Conservation (phyloP, 208 protist genomes). For the Herpetomonas tarakana region DNA sequence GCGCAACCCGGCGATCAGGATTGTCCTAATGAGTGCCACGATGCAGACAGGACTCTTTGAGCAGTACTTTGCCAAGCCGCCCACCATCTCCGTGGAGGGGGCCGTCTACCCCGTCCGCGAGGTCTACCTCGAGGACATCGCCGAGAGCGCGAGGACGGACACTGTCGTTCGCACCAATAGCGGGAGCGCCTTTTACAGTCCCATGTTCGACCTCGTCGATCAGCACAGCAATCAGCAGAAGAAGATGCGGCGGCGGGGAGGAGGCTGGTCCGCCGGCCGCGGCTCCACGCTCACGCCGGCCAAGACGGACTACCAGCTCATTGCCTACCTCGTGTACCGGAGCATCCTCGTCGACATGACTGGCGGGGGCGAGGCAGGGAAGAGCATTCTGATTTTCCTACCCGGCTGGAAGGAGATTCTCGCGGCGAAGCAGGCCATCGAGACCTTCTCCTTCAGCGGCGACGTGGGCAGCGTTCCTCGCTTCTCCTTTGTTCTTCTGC, state of each 20-base stretch:
- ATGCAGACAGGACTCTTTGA: slow-evolving; percentile 97
- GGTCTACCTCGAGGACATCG: slow-evolving; percentile 72
- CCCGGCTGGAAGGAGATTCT: slow-evolving; percentile 98
- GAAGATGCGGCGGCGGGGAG: not conserved
- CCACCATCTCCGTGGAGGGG: slow-evolving; percentile 74
- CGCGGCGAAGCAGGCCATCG: slow-evolving; percentile 59
- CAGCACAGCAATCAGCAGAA: not conserved
- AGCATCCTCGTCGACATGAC: slow-evolving; percentile 48
- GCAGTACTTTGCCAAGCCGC: slow-evolving; percentile 91
- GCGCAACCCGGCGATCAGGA: slow-evolving; percentile 82
- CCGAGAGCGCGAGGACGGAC: slow-evolving; percentile 1
- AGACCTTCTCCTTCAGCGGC: slow-evolving; percentile 20
- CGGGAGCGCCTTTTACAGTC: slow-evolving; percentile 33
- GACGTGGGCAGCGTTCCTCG: slow-evolving; percentile 1
- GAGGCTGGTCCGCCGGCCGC: slow-evolving; percentile 3
- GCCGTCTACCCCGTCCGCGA: slow-evolving; percentile 67
- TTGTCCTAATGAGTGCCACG: slow-evolving; percentile 99
- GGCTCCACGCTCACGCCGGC: slow-evolving; percentile 14
- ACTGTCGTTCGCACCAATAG: not conserved
- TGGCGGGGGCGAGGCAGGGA: slow-evolving; percentile 29
- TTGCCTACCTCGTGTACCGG: slow-evolving; percentile 65
- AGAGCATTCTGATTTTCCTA: slow-evolving; percentile 98
- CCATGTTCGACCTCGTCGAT: slow-evolving; percentile 47
- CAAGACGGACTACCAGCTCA: slow-evolving; percentile 77
- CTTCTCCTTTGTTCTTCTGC: slow-evolving; percentile 84